Conservation (phyloP, 2,329 filamentous ascomycete species). For the Colletotrichum sp. region DNA sequence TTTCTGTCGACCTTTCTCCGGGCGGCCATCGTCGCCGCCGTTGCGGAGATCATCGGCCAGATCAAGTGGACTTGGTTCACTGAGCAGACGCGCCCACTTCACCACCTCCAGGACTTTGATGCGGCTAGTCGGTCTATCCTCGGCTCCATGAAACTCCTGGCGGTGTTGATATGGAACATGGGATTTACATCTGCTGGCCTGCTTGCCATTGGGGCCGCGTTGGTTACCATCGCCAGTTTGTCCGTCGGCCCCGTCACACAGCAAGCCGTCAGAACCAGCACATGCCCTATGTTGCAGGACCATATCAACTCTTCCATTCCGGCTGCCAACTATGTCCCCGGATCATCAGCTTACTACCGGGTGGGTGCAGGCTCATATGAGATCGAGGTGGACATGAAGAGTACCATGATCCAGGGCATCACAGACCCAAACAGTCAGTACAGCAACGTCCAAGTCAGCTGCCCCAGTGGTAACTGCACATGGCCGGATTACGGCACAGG, state of each 20-base stretch:
- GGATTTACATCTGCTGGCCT: conserved; percentile 15
- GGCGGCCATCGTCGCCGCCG: conserved; percentile 29
- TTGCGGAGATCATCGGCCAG: conserved; percentile 35
- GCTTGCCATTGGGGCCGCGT: conserved; percentile 22
- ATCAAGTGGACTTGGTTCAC: conserved; percentile 37
- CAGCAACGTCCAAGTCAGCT: conserved; percentile 3
- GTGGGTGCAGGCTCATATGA: conserved; percentile 26
- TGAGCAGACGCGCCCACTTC: conserved; percentile 27
- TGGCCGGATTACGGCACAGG: conserved; percentile 13
- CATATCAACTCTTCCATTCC: background rate
- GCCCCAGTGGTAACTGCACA: conserved; percentile 7
- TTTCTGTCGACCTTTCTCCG: conserved; percentile 21
- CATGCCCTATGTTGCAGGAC: conserved; percentile 4
- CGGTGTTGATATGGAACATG: background rate
- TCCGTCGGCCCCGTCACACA: conserved; percentile 35
- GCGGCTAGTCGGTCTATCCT: conserved; percentile 31
- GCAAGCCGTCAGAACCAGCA: conserved; percentile 29
- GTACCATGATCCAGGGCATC: conserved; percentile 32
- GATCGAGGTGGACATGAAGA: conserved; percentile 33
- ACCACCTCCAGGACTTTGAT: conserved; percentile 34
- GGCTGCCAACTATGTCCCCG: conserved; percentile 17
- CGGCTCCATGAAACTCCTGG: conserved; percentile 30
- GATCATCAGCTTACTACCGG: conserved; percentile 23
- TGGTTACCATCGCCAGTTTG: conserved; percentile 30
- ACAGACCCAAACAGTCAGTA: conserved; percentile 28